Evolutionary conservation across 371 early-diverging fungal genomes (phyloP), one percentile per base, ranked within the genome.

Genomic region (Mucor ambiguus): DNA sequence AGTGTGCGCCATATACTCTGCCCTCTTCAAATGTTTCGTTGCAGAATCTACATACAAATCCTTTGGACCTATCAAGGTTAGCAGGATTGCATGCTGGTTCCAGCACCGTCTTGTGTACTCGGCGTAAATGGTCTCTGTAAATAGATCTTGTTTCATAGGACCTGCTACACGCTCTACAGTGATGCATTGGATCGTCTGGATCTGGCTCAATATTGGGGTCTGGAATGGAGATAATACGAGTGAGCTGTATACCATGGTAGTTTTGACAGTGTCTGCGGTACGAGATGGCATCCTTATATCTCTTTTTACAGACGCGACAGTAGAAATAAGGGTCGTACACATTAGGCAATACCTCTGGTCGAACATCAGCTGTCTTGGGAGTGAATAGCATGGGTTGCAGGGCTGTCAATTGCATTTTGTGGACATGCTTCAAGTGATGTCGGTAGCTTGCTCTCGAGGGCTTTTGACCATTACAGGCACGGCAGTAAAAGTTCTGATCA

Each of bases 331-430:
- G 38, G 14, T 58, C 58, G 8, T 58, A 32, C 5, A 24, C 16
- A 26, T 58, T 10, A 30, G 58, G 58, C 3, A 58, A 4, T 7
- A 28, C 14, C 8, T 55, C 29, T 29, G 55, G 55, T 4, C 41
- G 14, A 5, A 18, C 41, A 14, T 28, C 22, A 8, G 22, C 11
- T 3, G 57, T 20, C 3, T 32, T 57, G 18, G 11, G 9, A 7
- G 2, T 35, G 5, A 16, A 29, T 57, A 8, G 54, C 18, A 30
- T 9, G 0, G 30, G 33, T 6, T 56, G 56, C 8, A 20, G 22
- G n/a, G 38, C 18, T 58, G 58, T 58, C 24, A 58, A 7, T 20
- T 35, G 16, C 58, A 58, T 58, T 10, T 58, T 38, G 14, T 58
- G 58, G 11, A 32, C 6, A 7, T 20, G 14, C 22, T 33, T 37